Evolutionary conservation across 306 rosid species (phyloP).

Genomic region (Pyrus pyrifolia): DNA sequence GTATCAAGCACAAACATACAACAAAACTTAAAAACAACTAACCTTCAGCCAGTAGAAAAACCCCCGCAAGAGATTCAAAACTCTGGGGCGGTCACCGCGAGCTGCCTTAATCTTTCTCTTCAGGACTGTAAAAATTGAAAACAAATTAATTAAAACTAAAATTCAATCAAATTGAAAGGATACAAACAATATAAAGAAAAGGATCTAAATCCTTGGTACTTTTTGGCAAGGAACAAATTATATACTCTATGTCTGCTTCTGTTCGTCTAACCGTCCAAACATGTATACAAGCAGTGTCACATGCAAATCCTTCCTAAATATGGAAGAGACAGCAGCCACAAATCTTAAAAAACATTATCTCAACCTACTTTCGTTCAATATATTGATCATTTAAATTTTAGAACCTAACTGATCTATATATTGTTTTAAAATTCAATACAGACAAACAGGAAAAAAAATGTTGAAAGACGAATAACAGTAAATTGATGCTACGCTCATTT

Average conservation of each 20-base stretch:
- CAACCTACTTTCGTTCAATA: not conserved
- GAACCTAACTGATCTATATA: not conserved
- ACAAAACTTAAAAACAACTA: constrained; percentile 10
- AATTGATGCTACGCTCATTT: no score
- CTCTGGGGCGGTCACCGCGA: constrained; percentile 18
- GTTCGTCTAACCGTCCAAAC: not conserved
- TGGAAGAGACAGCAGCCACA: not conserved
- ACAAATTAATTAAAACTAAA: not conserved
- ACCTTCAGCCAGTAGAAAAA: constrained; percentile 73
- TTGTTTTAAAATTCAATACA: not conserved
- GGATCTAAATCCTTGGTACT: not conserved
- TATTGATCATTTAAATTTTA: not conserved
- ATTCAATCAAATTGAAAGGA: not conserved
- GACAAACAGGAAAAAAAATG: not conserved
- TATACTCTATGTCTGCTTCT: not conserved
- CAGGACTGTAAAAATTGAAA: constrained; percentile 46
- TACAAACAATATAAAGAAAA: not conserved
- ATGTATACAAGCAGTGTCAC: not conserved
- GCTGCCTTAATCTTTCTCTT: constrained; percentile 22
- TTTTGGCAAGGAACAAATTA: not conserved
- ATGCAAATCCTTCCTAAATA: not conserved
- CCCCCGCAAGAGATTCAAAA: constrained; percentile 66
- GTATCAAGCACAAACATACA: not conserved
- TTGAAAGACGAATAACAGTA: not conserved
- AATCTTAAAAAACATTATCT: not conserved